Evolutionary conservation across 2,329 filamentous ascomycete genomes (phyloP).

Genomic region (Alternaria solani): DNA sequence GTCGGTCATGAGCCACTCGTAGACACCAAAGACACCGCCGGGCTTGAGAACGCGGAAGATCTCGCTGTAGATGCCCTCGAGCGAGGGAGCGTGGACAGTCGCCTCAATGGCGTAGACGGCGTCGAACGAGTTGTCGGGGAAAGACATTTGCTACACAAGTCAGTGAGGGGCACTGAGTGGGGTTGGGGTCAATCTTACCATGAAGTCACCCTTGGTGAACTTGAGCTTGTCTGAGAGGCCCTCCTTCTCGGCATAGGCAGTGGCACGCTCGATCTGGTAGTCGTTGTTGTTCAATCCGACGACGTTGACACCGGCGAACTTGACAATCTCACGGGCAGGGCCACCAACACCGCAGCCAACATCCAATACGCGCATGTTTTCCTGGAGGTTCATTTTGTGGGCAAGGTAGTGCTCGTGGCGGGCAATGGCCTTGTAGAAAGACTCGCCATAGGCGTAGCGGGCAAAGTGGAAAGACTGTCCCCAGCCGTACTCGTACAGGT

Average conservation of each 20-base stretch:
- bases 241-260: constrained; percentile 81
- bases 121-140: constrained; percentile 90
- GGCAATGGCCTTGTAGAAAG: constrained; percentile 89
- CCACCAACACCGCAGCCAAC: constrained; percentile 97
- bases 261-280: constrained; percentile 97
- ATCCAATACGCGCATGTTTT: constrained; percentile 89
- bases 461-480: constrained; percentile 97
- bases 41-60: constrained; percentile 97
- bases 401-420: constrained; percentile 98
- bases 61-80: constrained; percentile 91
- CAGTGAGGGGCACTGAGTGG: constrained; percentile 1
- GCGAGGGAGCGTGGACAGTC: constrained; percentile 89
- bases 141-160: constrained; percentile 79
- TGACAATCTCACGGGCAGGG: constrained; percentile 92
- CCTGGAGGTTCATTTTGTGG: constrained; percentile 82
- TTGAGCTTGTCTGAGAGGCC: constrained; percentile 79
- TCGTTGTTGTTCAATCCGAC: constrained; percentile 98
- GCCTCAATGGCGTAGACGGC: constrained; percentile 98
- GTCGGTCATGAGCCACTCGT: constrained; percentile 99
- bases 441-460: constrained; percentile 85
- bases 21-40: constrained; percentile 93
- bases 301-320: constrained; percentile 89
- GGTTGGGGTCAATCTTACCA: constrained; percentile 60
- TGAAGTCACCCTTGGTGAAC: constrained; percentile 97
- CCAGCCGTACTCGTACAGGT: constrained; percentile 97